A percentile compares a stretch with the other conserved stretches of the same genome.
These are phyloP conservation scores for Microstegium vimineum DNA, from an alignment of 176 grass and related monocot genomes.

Conservation along the genomic window DNA sequence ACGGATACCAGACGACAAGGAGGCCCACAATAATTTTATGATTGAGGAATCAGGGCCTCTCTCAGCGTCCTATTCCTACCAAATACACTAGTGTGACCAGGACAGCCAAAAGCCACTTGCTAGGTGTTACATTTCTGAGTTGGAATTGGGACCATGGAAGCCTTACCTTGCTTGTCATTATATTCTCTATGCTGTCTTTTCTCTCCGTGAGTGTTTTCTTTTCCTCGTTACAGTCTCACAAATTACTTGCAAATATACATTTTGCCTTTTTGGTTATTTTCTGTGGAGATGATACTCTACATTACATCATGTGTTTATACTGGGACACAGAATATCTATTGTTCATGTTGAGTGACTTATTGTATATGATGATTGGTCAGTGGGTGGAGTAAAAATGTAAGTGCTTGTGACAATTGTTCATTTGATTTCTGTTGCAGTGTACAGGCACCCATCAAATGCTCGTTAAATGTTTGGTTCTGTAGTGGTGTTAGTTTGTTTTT, in stretches of 20 bases:
- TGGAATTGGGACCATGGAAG: conserved; percentile 46
- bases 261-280: not conserved
- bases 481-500: not conserved
- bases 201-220: not conserved
- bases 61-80: conserved; percentile 1
- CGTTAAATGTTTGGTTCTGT: not conserved
- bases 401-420: not conserved
- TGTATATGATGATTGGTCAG: not conserved
- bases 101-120: conserved; percentile 33
- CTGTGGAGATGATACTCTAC: not conserved
- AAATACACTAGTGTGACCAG: conserved; percentile 21
- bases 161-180: conserved; percentile 20
- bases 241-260: conserved; percentile 1
- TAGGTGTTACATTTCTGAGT: conserved; percentile 33
- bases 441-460: not conserved
- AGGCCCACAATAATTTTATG: conserved; percentile 41
- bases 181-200: conserved; percentile 26
- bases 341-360: conserved; percentile 1
- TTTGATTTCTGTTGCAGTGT: not conserved
- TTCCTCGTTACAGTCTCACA: not conserved
- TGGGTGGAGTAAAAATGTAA: not conserved
- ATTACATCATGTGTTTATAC: not conserved
- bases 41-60: conserved; percentile 55
- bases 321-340: conserved; percentile 1
- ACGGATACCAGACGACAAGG: conserved; percentile 35